A percentile compares a stretch with the other conserved stretches of the same genome.
phyloP scores from a whole-genome alignment of 257 asterid genomes.

The Penstemon davidsonii region DNA sequence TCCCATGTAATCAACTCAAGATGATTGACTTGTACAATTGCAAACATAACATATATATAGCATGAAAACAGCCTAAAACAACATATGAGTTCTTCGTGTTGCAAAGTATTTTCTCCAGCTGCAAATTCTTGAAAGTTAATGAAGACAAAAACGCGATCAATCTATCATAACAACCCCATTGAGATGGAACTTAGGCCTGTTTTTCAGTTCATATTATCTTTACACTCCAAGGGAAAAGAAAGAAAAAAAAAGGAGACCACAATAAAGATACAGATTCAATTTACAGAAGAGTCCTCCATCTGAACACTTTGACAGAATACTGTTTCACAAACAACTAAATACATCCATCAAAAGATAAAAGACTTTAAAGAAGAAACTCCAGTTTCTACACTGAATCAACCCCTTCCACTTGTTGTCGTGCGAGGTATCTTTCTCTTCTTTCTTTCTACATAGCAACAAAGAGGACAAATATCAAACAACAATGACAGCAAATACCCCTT shows the following conservation, averaged over 20 bases:
- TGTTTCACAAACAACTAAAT: constrained; percentile 13
- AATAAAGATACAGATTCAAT: constrained; percentile 20
- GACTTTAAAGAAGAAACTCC: constrained; percentile 23
- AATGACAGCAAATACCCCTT: neutral
- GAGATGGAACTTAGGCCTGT: too few relatives aligned
- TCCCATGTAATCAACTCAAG: too few relatives aligned
- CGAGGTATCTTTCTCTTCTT: constrained; percentile 94
- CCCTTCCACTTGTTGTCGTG: constrained; percentile 86
- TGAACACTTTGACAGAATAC: neutral
- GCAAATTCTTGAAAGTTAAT: neutral
- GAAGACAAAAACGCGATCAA: neutral
- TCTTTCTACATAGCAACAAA: constrained; percentile 60
- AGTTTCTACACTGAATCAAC: constrained; percentile 55
- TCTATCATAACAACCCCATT: constrained; percentile 17
- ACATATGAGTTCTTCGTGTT: too few relatives aligned
- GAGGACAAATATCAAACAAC: constrained; percentile 8
- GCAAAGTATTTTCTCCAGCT: too few relatives aligned
- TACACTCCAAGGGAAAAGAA: constrained; percentile 19
- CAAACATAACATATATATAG: too few relatives aligned
- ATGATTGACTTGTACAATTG: too few relatives aligned
- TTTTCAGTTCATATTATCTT: constrained; percentile 4
- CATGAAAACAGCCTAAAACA: too few relatives aligned
- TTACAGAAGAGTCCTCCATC: constrained; percentile 4
- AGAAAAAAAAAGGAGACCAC: constrained; percentile 8
- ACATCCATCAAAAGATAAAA: constrained; percentile 32